Conservation (phyloP, 768 basidiomycete genomes). For the Rhodotorula taiwanensis region DNA sequence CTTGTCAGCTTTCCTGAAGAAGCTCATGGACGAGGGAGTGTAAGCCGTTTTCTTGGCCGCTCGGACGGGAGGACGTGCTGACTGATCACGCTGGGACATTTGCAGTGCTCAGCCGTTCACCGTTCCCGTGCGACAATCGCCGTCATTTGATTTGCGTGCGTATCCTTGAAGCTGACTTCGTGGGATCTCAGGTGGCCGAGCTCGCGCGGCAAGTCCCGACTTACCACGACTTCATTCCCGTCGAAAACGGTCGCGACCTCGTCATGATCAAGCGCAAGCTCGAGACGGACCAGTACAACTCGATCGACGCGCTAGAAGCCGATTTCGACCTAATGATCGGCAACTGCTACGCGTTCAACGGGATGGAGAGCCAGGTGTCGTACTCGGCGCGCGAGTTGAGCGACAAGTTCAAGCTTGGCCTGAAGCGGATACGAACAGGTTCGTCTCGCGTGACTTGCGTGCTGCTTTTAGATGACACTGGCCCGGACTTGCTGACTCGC, state of each 20-base stretch:
- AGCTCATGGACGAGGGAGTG: slow-evolving; percentile 59
- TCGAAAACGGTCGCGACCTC: slow-evolving; percentile 80
- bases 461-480: background rate
- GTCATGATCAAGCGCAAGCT: slow-evolving; percentile 71
- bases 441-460: background rate
- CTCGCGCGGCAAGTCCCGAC: slow-evolving; percentile 71
- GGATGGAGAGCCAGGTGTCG: slow-evolving; percentile 41
- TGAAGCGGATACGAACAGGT: slow-evolving; percentile 29
- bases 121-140: slow-evolving; percentile 46
- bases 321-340: slow-evolving; percentile 80
- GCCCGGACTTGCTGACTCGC: background rate
- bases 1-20: slow-evolving; percentile 62
- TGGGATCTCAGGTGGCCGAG: slow-evolving; percentile 63
- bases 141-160: background rate
- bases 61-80: too few relatives aligned
- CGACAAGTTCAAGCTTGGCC: slow-evolving; percentile 18
- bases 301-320: slow-evolving; percentile 67
- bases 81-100: too few relatives aligned
- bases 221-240: slow-evolving; percentile 78
- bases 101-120: slow-evolving; percentile 10
- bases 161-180: too few relatives aligned
- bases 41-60: background rate
- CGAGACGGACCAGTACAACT: slow-evolving; percentile 73
- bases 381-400: slow-evolving; percentile 17
- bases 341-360: slow-evolving; percentile 87